phyloP scores from a whole-genome alignment of 805 yeast genomes.

The Schwanniomyces sp. region DNA sequence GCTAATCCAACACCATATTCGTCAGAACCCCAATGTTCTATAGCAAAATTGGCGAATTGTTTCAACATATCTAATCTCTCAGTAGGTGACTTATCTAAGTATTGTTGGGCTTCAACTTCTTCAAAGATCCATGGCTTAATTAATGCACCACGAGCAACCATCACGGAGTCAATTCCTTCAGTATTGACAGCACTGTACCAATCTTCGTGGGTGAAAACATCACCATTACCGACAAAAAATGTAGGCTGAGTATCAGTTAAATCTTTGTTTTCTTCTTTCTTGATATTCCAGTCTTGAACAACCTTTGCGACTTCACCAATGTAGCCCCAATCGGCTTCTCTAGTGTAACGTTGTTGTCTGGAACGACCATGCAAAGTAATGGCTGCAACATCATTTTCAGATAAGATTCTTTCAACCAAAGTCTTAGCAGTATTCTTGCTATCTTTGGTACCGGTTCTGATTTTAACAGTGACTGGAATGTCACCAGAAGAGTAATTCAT shows the following conservation, averaged over 20 bases:
- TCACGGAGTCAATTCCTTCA: conserved; percentile 82
- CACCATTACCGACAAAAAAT: conserved; percentile 94
- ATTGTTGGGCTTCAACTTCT: conserved; percentile 86
- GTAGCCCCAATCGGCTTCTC: conserved; percentile 91
- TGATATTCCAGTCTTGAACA: conserved; percentile 59
- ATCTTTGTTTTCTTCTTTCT: conserved; percentile 60
- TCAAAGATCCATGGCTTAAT: conserved; percentile 99
- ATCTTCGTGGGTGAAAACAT: conserved; percentile 80
- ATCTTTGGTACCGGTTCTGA: conserved; percentile 89
- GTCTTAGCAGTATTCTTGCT: conserved; percentile 83
- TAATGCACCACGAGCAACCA: conserved; percentile 97
- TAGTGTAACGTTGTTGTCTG: conserved; percentile 91
- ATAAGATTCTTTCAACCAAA: conserved; percentile 67
- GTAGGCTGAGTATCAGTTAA: conserved; percentile 58
- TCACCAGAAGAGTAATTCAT: conserved; percentile 92
- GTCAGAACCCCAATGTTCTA: conserved; percentile 98
- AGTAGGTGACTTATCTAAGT: conserved; percentile 84
- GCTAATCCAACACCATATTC: conserved; percentile 88
- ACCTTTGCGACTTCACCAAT: conserved; percentile 69
- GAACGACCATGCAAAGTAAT: conserved; percentile 95
- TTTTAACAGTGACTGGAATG: conserved; percentile 86
- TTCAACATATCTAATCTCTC: conserved; percentile 80
- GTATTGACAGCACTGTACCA: conserved; percentile 73
- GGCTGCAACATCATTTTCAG: conserved; percentile 83
- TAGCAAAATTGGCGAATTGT: conserved; percentile 73